Percentiles rank a stretch among this genome's conserved stretches.
These are phyloP conservation scores for Cytospora piceicola DNA, from an alignment of 2,329 filamentous ascomycete genomes.

Conservation along the genomic window DNA sequence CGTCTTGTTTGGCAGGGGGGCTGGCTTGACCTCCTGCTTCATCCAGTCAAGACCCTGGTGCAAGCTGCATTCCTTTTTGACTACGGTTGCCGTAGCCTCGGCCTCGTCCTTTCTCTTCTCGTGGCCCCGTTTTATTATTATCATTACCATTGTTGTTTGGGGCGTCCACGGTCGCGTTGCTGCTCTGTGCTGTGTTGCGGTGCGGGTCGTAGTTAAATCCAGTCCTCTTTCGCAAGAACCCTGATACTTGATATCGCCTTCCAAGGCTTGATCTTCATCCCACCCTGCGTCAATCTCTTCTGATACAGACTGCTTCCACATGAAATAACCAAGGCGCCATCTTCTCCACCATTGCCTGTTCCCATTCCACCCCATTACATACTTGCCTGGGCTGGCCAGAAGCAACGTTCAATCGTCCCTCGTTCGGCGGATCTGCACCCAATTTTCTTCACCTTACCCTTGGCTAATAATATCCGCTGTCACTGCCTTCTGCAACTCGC, in stretches of 20 bases:
- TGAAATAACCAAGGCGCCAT: constrained; percentile 48
- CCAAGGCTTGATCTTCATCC: constrained; percentile 38
- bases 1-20: constrained; percentile 12
- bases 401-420: constrained; percentile 36
- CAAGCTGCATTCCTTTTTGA: constrained; percentile 25
- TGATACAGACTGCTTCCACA: constrained; percentile 51
- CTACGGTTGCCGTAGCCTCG: constrained; percentile 14
- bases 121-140: constrained; percentile 3
- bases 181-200: constrained; percentile 11
- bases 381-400: constrained; percentile 45
- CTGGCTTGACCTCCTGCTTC: constrained; percentile 25
- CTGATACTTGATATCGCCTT: constrained; percentile 25
- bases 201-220: constrained; percentile 27
- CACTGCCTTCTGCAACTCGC: constrained; percentile 21
- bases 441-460: constrained; percentile 36
- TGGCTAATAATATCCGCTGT: constrained; percentile 29
- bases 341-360: constrained; percentile 48
- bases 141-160: constrained; percentile 6
- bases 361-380: constrained; percentile 44
- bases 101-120: constrained; percentile 12
- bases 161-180: constrained; percentile 19
- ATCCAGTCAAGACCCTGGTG: constrained; percentile 28
- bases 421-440: constrained; percentile 36
- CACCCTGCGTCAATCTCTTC: constrained; percentile 47
- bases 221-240: constrained; percentile 28